Conservation (phyloP, 163 green algal genomes). For the Trebouxiophyceae sp. region DNA sequence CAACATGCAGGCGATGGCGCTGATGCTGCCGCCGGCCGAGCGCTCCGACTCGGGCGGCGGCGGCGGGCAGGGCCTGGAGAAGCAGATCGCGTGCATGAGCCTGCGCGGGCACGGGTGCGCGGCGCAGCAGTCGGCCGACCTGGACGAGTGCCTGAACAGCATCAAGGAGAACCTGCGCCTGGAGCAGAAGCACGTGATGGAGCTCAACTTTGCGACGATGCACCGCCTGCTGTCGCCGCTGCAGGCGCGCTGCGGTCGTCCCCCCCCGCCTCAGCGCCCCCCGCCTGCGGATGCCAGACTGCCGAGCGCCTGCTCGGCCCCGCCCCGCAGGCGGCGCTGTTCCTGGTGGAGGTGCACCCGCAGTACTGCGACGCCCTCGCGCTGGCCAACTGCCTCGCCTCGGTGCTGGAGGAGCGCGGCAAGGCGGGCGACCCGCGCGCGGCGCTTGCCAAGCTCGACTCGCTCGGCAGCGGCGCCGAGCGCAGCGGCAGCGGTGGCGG, state of each 20-base stretch:
- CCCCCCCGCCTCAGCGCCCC: background rate
- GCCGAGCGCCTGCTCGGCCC: background rate
- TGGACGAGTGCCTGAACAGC: conserved; percentile 34
- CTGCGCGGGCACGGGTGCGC: conserved; percentile 1
- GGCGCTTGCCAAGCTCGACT: too few species aligned
- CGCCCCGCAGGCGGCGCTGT: conserved; percentile 24
- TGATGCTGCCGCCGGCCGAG: conserved; percentile 29
- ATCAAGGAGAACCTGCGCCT: conserved; percentile 49
- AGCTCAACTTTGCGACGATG: conserved; percentile 33
- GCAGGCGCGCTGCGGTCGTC: conserved; percentile 16
- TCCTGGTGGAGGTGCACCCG: conserved; percentile 32
- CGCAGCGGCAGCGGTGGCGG: too few species aligned
- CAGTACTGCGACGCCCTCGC: conserved; percentile 44
- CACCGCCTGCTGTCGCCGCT: conserved; percentile 41
- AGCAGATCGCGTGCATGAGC: conserved; percentile 18
- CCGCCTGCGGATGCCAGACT: background rate
- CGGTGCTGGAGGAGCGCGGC: background rate
- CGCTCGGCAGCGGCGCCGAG: too few species aligned
- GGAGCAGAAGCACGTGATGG: conserved; percentile 49
- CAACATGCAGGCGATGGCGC: conserved; percentile 33
- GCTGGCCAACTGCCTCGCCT: conserved; percentile 33
- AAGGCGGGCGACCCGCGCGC: too few species aligned
- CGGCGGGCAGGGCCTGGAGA: conserved; percentile 12
- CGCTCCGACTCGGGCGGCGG: conserved; percentile 10
- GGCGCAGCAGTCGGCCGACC: conserved; percentile 30